Evolutionary conservation across 1,284 basidiomycete species (phyloP), one percentile per base, ranked within the genome.

Genomic region (Sporisorium graminicola): DNA sequence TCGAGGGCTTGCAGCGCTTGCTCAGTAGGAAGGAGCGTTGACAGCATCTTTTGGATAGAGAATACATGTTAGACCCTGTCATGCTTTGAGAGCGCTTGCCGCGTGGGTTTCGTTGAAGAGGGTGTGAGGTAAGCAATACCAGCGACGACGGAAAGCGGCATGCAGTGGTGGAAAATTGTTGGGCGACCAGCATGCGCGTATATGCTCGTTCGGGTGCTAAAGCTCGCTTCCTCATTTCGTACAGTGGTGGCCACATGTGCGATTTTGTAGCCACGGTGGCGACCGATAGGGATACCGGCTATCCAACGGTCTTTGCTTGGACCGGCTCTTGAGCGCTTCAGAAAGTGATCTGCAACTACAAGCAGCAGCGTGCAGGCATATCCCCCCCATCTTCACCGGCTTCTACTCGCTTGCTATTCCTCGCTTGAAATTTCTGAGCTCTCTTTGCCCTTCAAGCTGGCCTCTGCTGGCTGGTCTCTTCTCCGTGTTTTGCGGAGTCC

Each of bases 1-100:
- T 82, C 14, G 79, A 80, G 10, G 65, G 71, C 9, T 35, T 76
- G 47, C 65, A 72, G 42, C 50, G 65, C 18, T 50, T 72, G 40
- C 64, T 76, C 24, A 67, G 67, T 20, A 52, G 73, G 2, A 75
- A 75, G 53, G 73, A 67, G 26, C 61, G 68, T 26, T 70, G 58
- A 63, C 24, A 16, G 14, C 26, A 18, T 26, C 22, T 18, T 31
- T 31, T n/a, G n/a, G n/a, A n/a, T n/a, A n/a, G n/a, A n/a, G 44
- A 46, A 43, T 20, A 12, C 42, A 26, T 64, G 47, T 64, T 33
- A 52, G 49, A 27, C 24, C 29, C 29, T 24, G 18, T 35, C 4
- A 5, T 33, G 16, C 29, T 20, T 5, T 12, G 33, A 9, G 37
- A 18, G 22, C 26, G 26, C 27, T n/a, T n/a, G n/a, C n/a, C n/a